A percentile compares a stretch with the other conserved stretches of the same genome.
Evolutionary conservation across 2,329 filamentous ascomycete genomes (phyloP).

Genomic region (Grosmannia clavigera): DNA sequence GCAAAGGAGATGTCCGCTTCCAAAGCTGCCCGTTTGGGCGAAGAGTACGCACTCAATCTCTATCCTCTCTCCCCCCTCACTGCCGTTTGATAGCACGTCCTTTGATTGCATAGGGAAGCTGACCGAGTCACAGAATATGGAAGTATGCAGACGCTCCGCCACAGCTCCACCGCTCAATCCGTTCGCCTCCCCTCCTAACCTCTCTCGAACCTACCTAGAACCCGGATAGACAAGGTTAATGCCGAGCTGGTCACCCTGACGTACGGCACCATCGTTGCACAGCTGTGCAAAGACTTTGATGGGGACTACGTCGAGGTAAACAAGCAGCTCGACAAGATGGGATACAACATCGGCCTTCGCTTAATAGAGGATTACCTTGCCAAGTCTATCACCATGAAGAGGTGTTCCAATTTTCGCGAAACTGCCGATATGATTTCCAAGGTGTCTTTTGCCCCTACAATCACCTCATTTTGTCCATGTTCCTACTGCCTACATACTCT

Average conservation of each 20-base stretch:
- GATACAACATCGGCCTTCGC: constrained; percentile 93
- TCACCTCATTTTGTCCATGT: not conserved
- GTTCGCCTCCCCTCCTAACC: not conserved
- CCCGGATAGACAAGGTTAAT: constrained; percentile 93
- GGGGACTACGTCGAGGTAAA: constrained; percentile 92
- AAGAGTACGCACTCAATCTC: constrained; percentile 39
- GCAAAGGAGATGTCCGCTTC: constrained; percentile 38
- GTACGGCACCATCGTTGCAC: constrained; percentile 93
- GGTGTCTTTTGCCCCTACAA: constrained; percentile 32
- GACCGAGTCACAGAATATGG: constrained; percentile 55
- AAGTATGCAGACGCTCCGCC: constrained; percentile 54
- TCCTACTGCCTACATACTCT: not conserved
- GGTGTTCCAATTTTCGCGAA: constrained; percentile 86
- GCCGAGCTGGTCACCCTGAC: constrained; percentile 94
- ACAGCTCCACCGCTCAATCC: not conserved
- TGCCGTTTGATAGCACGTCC: not conserved
- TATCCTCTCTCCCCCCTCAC: not conserved
- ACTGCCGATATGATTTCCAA: constrained; percentile 91
- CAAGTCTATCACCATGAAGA: constrained; percentile 79
- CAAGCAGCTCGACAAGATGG: constrained; percentile 97
- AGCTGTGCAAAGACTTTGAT: constrained; percentile 93
- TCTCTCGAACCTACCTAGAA: constrained; percentile 40
- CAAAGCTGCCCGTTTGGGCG: constrained; percentile 48
- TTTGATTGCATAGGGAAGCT: constrained; percentile 18
- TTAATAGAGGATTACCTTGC: constrained; percentile 96